Percentiles rank a stretch among this genome's conserved stretches.
Conservation (phyloP, 139 green algal genomes). For the Volvox africanus region DNA sequence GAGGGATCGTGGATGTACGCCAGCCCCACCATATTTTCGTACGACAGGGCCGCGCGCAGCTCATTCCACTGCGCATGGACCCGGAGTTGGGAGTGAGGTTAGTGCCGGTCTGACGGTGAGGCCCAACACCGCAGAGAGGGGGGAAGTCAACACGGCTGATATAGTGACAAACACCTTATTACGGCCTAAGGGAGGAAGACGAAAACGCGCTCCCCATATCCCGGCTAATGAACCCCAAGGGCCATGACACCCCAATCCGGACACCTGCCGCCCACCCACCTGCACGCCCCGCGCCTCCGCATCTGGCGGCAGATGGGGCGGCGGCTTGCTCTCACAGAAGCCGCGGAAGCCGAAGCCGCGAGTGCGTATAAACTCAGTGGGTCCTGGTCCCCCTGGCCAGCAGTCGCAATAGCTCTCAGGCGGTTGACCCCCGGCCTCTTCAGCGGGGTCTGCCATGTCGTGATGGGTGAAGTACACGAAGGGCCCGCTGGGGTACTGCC, state of each 20-base stretch:
- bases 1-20: conserved; percentile 39
- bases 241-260: too few species aligned
- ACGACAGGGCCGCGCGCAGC: conserved; percentile 34
- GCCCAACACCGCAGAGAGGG: too few species aligned
- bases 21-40: conserved; percentile 42
- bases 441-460: conserved; percentile 42
- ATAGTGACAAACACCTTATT: too few species aligned
- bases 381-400: conserved; percentile 10
- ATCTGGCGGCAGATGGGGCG: conserved; percentile 24
- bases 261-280: neutral
- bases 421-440: conserved; percentile 6
- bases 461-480: conserved; percentile 33
- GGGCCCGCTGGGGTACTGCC: conserved; percentile 11
- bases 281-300: conserved; percentile 24
- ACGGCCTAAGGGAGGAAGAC: neutral
- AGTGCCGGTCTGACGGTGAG: too few species aligned
- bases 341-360: conserved; percentile 36
- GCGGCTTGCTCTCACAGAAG: conserved; percentile 31
- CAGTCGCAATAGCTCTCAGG: conserved; percentile 33
- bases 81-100: neutral
- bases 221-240: too few species aligned
- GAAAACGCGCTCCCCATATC: neutral
- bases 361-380: neutral
- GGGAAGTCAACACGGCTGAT: too few species aligned
- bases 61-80: conserved; percentile 30